These are phyloP conservation scores for Aspergillus neoniger DNA, from an alignment of 2,329 filamentous ascomycete genomes.

Conservation along the genomic window DNA sequence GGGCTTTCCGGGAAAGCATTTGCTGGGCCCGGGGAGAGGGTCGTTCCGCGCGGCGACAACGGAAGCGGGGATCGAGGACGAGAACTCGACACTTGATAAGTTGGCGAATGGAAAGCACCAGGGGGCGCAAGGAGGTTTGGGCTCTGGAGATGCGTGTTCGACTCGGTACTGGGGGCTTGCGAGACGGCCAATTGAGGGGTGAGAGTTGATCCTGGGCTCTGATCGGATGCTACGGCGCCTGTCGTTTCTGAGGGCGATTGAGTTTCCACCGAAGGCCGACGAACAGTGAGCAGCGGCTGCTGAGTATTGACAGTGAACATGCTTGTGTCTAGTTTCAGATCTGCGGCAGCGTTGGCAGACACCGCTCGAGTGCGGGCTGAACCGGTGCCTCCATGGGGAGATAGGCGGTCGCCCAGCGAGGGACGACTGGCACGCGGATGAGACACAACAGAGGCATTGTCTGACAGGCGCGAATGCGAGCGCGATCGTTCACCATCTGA, in stretches of 20 bases:
- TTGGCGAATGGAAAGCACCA: slow-evolving; percentile 41
- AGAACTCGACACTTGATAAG: slow-evolving; percentile 32
- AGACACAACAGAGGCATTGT: slow-evolving; percentile 51
- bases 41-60: slow-evolving; percentile 34
- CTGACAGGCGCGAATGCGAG: slow-evolving; percentile 48
- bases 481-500: slow-evolving; percentile 61
- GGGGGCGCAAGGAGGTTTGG: slow-evolving; percentile 48
- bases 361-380: slow-evolving; percentile 54
- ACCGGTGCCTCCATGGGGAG: slow-evolving; percentile 25
- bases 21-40: slow-evolving; percentile 15
- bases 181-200: slow-evolving; percentile 41
- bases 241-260: slow-evolving; percentile 15
- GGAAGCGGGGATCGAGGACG: slow-evolving; percentile 27
- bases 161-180: slow-evolving; percentile 36
- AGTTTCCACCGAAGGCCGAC: slow-evolving; percentile 39
- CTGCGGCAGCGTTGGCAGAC: slow-evolving; percentile 60
- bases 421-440: slow-evolving; percentile 41
- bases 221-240: slow-evolving; percentile 26
- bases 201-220: slow-evolving; percentile 27
- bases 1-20: slow-evolving; percentile 36
- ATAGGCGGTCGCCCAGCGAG: slow-evolving; percentile 27
- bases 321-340: slow-evolving; percentile 47
- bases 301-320: slow-evolving; percentile 26
- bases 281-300: slow-evolving; percentile 41
- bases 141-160: slow-evolving; percentile 29